These are phyloP conservation scores for Niebla homalea DNA, from an alignment of 495 filamentous ascomycete species.

Conservation along the genomic window DNA sequence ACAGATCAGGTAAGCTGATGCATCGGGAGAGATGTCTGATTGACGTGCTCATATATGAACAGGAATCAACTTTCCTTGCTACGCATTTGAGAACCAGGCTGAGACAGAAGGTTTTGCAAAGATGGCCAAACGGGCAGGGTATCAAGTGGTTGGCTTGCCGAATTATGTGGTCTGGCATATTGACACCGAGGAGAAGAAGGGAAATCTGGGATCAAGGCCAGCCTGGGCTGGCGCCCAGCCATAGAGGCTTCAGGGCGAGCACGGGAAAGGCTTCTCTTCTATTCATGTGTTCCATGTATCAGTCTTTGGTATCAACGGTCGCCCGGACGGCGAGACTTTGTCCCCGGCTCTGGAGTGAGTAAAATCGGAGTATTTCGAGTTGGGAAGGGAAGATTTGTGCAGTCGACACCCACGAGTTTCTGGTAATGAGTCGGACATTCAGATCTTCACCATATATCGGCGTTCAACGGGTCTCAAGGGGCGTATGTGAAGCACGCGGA, in stretches of 20 bases:
- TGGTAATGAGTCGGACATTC: too few relatives aligned
- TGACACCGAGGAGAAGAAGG: conserved; percentile 93
- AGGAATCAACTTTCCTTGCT: conserved; percentile 97
- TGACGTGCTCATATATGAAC: conserved; percentile 2
- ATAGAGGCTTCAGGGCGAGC: background rate
- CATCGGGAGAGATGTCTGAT: background rate
- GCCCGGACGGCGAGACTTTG: too few relatives aligned
- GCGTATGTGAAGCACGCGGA: too few relatives aligned
- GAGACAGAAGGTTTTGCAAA: conserved; percentile 97
- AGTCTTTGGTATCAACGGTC: too few relatives aligned
- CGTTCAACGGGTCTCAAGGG: too few relatives aligned
- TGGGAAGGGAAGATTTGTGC: too few relatives aligned
- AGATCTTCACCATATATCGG: too few relatives aligned
- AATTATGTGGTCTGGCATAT: conserved; percentile 99
- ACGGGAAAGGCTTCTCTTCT: too few relatives aligned
- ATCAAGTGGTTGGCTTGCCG: conserved; percentile 80
- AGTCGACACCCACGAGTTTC: too few relatives aligned
- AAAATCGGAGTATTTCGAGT: too few relatives aligned
- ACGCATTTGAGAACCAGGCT: conserved; percentile 97
- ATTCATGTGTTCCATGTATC: too few relatives aligned
- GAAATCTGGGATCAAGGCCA: conserved; percentile 42
- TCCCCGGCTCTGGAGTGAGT: too few relatives aligned
- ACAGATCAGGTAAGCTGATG: conserved; percentile 62
- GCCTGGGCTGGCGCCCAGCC: conserved; percentile 5
- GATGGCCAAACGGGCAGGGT: conserved; percentile 96